Conservation (phyloP, 345 rosid species). For the Rhodamnia rubescens region DNA sequence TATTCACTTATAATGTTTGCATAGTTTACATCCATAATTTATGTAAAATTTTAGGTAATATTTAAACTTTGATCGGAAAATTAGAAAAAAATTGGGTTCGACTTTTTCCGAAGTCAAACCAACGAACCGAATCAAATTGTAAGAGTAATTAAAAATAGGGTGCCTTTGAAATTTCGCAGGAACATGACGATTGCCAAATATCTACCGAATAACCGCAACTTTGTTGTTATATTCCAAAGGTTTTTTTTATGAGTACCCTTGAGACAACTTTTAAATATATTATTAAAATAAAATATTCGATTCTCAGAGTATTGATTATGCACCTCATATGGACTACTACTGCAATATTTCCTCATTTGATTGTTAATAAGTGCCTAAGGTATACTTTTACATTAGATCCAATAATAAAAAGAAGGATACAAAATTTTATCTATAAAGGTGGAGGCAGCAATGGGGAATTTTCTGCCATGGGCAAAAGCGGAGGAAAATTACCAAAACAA, state of each 20-base stretch:
- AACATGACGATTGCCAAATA: background rate
- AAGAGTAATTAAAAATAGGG: background rate
- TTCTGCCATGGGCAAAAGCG: too few relatives aligned
- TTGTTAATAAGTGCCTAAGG: background rate
- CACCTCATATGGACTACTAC: background rate
- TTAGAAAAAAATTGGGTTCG: too few relatives aligned
- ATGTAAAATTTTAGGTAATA: too few relatives aligned
- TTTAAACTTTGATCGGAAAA: too few relatives aligned
- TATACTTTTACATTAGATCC: background rate
- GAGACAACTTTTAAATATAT: background rate
- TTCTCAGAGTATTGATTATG: background rate
- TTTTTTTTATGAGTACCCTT: background rate
- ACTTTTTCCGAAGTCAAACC: too few relatives aligned
- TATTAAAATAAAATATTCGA: background rate
- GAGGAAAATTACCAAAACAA: too few relatives aligned
- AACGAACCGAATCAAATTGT: too few relatives aligned
- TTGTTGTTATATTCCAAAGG: background rate
- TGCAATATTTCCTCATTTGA: background rate
- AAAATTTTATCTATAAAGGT: background rate
- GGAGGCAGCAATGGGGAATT: too few relatives aligned
- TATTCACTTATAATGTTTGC: too few relatives aligned
- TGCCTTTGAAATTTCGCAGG: accelerated
- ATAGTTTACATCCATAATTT: too few relatives aligned
- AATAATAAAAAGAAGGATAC: background rate
- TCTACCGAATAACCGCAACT: background rate